A percentile compares a stretch with the other conserved stretches of the same genome.
Evolutionary conservation across 352 stramenopile species (phyloP).

Genomic region (Pythium brassicae): DNA sequence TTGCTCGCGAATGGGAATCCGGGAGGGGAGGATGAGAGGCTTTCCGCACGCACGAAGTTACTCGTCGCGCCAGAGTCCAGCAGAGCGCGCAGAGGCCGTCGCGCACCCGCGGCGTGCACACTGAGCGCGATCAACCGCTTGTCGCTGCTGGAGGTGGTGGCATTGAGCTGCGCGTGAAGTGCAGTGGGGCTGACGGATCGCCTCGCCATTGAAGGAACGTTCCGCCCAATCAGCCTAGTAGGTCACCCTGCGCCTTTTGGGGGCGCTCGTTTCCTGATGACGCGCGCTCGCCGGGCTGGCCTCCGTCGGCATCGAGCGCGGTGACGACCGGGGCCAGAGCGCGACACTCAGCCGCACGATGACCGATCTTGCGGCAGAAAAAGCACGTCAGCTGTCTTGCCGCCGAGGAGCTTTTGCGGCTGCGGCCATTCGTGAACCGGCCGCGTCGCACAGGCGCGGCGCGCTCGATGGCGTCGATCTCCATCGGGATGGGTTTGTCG

Average conservation of each 20-base stretch:
- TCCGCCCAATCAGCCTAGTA: not conserved
- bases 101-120: slow-evolving; percentile 12
- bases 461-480: too few relatives aligned
- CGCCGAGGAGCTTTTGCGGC: too few relatives aligned
- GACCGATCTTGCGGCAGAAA: not conserved
- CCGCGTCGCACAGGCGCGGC: too few relatives aligned
- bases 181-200: not conserved
- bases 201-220: not conserved
- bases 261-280: not conserved
- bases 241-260: too few relatives aligned
- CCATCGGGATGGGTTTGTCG: too few relatives aligned
- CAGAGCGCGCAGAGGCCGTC: not conserved
- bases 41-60: not conserved
- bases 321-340: slow-evolving; percentile 5
- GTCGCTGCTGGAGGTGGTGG: slow-evolving; percentile 16
- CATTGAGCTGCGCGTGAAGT: slow-evolving; percentile 5
- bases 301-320: not conserved
- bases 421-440: too few relatives aligned
- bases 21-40: not conserved
- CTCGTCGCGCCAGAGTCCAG: not conserved
- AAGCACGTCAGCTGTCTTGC: not conserved
- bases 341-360: not conserved
- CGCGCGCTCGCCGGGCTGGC: not conserved
- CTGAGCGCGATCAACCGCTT: slow-evolving; percentile 14
- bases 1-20: not conserved